Evolutionary conservation across 2,329 filamentous ascomycete genomes (phyloP).

Genomic region (Aspergillus aculeatinus): DNA sequence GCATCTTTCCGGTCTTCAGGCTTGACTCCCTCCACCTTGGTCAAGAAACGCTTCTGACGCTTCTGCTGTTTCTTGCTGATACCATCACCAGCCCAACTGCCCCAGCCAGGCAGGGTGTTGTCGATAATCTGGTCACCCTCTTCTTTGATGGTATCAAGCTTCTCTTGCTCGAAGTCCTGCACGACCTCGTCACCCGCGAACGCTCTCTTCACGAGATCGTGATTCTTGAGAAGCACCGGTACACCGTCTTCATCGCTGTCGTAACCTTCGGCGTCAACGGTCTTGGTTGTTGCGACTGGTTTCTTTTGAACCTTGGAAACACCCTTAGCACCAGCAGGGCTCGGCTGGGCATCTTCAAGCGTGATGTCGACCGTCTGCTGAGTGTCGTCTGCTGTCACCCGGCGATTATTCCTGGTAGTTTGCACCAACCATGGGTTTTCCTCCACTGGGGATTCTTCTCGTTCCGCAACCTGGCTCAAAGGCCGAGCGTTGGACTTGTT

Average conservation of each 20-base stretch:
- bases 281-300: constrained; percentile 14
- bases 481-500: constrained; percentile 22
- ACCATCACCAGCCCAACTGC: constrained; percentile 83
- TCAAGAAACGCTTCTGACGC: constrained; percentile 52
- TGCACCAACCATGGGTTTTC: constrained; percentile 42
- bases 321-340: constrained; percentile 16
- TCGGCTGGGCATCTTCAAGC: constrained; percentile 25
- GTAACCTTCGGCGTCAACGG: constrained; percentile 41
- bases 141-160: constrained; percentile 66
- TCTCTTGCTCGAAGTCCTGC: constrained; percentile 77
- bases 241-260: constrained; percentile 43
- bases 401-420: constrained; percentile 35
- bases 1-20: constrained; percentile 76
- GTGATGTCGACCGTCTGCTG: constrained; percentile 36
- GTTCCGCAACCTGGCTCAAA: constrained; percentile 15
- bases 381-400: constrained; percentile 25
- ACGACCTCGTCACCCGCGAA: constrained; percentile 88
- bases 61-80: constrained; percentile 69
- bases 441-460: constrained; percentile 24
- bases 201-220: constrained; percentile 72
- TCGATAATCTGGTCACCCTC: constrained; percentile 83
- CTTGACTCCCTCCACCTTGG: constrained; percentile 65
- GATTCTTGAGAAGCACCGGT: constrained; percentile 49
- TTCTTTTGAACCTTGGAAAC: constrained; percentile 26
- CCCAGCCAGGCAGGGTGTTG: constrained; percentile 90